These are phyloP conservation scores for Saturnispora galanensis DNA, from an alignment of 805 yeast species.

Conservation along the genomic window DNA sequence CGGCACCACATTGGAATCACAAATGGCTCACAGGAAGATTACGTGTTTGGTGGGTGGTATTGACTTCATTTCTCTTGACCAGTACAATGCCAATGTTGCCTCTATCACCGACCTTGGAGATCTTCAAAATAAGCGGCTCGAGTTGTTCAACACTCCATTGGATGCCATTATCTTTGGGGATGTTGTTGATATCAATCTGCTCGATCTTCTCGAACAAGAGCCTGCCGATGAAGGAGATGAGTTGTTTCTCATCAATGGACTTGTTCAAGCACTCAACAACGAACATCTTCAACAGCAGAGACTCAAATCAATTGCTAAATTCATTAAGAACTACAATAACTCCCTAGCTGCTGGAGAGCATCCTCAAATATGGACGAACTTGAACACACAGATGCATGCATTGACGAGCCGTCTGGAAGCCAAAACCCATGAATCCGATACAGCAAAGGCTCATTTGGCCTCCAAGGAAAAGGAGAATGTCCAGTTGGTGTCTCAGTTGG, in stretches of 20 bases:
- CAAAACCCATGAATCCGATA: not conserved
- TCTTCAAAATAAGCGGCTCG: constrained; percentile 20
- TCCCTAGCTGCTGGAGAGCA: constrained; percentile 7
- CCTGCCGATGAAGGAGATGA: constrained; percentile 11
- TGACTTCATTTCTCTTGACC: constrained; percentile 39
- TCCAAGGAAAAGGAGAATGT: not conserved
- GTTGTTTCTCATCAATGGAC: constrained; percentile 43
- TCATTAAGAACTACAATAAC: constrained; percentile 39
- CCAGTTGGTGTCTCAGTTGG: not conserved
- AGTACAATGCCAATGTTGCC: constrained; percentile 19
- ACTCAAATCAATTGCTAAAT: constrained; percentile 43
- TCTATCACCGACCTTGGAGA: constrained; percentile 21
- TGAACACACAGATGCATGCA: not conserved
- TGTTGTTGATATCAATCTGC: constrained; percentile 21
- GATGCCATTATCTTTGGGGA: constrained; percentile 31
- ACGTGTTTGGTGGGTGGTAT: constrained; percentile 75
- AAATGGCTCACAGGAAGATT: constrained; percentile 71
- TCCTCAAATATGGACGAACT: not conserved
- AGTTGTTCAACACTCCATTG: constrained; percentile 26
- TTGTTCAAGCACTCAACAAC: constrained; percentile 46
- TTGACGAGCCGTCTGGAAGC: not conserved
- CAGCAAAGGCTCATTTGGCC: not conserved
- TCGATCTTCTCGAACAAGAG: constrained; percentile 5
- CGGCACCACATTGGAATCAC: constrained; percentile 78
- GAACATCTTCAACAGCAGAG: constrained; percentile 52